These are phyloP conservation scores for Neoboletus subvelutipes DNA, from an alignment of 768 basidiomycete species.

Conservation along the genomic window DNA sequence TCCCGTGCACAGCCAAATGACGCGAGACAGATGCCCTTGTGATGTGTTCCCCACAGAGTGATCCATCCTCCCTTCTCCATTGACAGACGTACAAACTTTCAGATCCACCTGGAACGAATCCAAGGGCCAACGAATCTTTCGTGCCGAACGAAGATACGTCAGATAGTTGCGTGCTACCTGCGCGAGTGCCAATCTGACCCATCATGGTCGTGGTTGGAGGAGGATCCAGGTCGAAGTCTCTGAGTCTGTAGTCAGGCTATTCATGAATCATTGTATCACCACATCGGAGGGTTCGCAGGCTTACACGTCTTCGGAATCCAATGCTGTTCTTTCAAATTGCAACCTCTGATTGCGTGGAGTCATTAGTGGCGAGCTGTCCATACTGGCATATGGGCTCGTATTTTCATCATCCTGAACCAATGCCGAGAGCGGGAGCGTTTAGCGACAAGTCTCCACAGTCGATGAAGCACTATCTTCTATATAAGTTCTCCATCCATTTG, in stretches of 20 bases:
- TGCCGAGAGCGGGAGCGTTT: neutral
- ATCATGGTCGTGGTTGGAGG: too few species aligned
- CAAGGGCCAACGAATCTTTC: too few species aligned
- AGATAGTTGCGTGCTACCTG: too few species aligned
- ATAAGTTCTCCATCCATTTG: neutral
- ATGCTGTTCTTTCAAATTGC: neutral
- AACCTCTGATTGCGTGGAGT: neutral
- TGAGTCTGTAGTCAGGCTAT: neutral
- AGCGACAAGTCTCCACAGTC: neutral
- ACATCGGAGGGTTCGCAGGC: neutral
- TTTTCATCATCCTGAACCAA: neutral
- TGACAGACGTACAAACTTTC: too few species aligned
- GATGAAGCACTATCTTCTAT: neutral
- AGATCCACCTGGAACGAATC: too few species aligned
- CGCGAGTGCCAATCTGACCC: too few species aligned
- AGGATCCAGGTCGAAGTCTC: too few species aligned
- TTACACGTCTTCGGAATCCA: neutral
- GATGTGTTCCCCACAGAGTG: too few species aligned
- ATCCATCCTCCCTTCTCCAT: too few species aligned
- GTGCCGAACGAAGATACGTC: too few species aligned
- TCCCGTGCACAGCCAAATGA: too few species aligned
- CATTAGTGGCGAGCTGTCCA: neutral
- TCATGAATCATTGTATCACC: neutral
- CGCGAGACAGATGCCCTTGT: too few species aligned
- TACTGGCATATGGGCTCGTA: neutral